Evolutionary conservation across 73 alveolate species (phyloP).

Genomic region (Symbiodinium natans): DNA sequence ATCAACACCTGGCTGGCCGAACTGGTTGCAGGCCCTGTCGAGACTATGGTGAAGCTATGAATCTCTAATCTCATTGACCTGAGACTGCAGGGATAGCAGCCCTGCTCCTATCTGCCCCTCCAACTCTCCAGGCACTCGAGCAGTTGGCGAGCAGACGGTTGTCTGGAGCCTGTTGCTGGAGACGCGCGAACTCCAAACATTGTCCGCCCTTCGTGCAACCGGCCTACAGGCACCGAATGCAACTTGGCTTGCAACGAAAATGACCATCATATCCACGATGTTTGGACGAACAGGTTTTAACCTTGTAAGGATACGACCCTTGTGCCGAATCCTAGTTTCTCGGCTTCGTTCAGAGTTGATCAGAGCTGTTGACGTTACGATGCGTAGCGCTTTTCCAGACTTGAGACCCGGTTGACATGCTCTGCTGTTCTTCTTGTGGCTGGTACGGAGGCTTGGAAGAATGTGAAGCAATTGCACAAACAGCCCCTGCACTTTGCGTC

Average conservation of each 20-base stretch:
- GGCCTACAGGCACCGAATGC: neutral
- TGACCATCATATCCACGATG: too few species aligned
- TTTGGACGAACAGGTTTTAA: neutral
- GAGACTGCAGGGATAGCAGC: too few species aligned
- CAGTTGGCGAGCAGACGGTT: neutral
- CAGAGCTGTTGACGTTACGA: too few species aligned
- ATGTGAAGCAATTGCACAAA: neutral
- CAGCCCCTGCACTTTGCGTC: conserved; percentile 9
- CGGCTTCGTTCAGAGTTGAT: neutral
- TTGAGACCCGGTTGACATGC: neutral
- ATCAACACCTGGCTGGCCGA: conserved; percentile 27
- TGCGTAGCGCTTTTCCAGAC: neutral
- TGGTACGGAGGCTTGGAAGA: neutral
- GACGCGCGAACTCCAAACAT: conserved; percentile 36
- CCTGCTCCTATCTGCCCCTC: too few species aligned
- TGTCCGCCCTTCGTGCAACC: neutral
- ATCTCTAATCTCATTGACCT: too few species aligned
- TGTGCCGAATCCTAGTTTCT: neutral
- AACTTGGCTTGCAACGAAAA: neutral
- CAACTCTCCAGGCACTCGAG: neutral
- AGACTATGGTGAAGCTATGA: too few species aligned
- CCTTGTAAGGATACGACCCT: neutral
- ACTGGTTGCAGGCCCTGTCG: neutral
- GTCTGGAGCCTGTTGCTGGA: conserved; percentile 25
- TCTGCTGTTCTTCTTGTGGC: neutral